phyloP scores from a whole-genome alignment of 164 flowering plant genomes.

The Tetracentron sinense region DNA sequence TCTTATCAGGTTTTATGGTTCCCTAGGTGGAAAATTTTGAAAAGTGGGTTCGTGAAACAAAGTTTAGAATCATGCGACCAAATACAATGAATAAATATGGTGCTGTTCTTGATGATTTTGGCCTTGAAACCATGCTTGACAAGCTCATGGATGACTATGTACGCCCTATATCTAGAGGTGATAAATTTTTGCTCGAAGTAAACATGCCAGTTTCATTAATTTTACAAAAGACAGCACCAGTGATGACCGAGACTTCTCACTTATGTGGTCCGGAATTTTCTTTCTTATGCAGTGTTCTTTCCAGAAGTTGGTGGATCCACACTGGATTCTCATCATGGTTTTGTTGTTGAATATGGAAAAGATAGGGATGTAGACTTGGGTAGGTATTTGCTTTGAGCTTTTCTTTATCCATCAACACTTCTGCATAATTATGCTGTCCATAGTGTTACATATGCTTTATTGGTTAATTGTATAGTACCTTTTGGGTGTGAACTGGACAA shows the following conservation, averaged over 20 bases:
- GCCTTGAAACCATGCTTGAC: constrained; percentile 82
- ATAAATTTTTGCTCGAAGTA: neutral
- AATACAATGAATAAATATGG: constrained; percentile 95
- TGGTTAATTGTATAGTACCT: no score
- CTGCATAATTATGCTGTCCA: no score
- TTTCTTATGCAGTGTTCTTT: constrained; percentile 65
- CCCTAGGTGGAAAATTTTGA: constrained; percentile 84
- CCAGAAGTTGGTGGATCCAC: constrained; percentile 89
- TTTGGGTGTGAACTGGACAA: no score
- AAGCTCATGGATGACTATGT: constrained; percentile 73
- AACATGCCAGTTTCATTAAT: neutral
- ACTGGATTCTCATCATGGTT: constrained; percentile 95
- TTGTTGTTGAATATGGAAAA: constrained; percentile 91
- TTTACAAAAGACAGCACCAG: neutral
- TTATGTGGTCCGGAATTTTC: neutral
- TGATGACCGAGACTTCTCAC: neutral
- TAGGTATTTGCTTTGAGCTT: constrained; percentile 25
- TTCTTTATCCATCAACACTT: no score
- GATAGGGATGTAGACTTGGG: constrained; percentile 85
- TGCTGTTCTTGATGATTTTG: constrained; percentile 98
- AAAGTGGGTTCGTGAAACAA: constrained; percentile 75
- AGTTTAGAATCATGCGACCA: constrained; percentile 82
- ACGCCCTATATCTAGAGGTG: constrained; percentile 82
- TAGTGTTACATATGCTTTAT: neutral
- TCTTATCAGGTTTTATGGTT: constrained; percentile 33